These are phyloP conservation scores for Saksenaea oblongispora DNA, from an alignment of 371 early-diverging fungal species.

Conservation along the genomic window DNA sequence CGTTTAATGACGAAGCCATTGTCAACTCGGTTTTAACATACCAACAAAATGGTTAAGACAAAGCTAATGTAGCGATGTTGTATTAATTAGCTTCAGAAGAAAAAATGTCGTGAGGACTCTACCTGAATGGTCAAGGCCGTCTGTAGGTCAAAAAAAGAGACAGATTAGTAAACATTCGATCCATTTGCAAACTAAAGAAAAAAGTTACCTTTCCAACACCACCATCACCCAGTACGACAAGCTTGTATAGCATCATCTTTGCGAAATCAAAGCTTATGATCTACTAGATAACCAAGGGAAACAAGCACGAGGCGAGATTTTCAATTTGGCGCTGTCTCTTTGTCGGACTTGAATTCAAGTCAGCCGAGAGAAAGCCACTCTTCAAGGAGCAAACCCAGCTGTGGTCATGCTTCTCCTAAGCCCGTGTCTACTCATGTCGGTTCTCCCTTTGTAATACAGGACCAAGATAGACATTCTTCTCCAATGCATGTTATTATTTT, in stretches of 20 bases:
- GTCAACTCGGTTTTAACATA: slow-evolving; percentile 25
- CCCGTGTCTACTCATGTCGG: no score
- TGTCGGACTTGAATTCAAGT: not conserved
- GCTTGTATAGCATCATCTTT: slow-evolving; percentile 63
- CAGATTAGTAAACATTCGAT: not conserved
- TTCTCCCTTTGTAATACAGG: not conserved
- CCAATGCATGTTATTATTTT: no score
- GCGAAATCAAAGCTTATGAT: slow-evolving; percentile 1
- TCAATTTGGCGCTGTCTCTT: not conserved
- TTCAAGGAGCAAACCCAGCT: not conserved
- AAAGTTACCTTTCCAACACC: slow-evolving; percentile 58
- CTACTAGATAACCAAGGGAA: slow-evolving; percentile 6
- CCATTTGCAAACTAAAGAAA: not conserved
- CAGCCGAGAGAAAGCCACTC: slow-evolving; percentile 1
- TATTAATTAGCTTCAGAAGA: not conserved
- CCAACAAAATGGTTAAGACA: slow-evolving; percentile 83
- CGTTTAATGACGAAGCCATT: not conserved
- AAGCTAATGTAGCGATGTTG: slow-evolving; percentile 53
- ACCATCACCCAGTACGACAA: slow-evolving; percentile 51
- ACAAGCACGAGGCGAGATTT: not conserved
- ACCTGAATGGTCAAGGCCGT: slow-evolving; percentile 41
- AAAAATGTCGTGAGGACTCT: not conserved
- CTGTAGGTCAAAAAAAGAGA: slow-evolving; percentile 8
- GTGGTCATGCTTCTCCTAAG: no score
- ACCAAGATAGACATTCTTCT: slow-evolving; percentile 16